Conservation (phyloP, 179 eudicot species). For the Dionaea muscipula region DNA sequence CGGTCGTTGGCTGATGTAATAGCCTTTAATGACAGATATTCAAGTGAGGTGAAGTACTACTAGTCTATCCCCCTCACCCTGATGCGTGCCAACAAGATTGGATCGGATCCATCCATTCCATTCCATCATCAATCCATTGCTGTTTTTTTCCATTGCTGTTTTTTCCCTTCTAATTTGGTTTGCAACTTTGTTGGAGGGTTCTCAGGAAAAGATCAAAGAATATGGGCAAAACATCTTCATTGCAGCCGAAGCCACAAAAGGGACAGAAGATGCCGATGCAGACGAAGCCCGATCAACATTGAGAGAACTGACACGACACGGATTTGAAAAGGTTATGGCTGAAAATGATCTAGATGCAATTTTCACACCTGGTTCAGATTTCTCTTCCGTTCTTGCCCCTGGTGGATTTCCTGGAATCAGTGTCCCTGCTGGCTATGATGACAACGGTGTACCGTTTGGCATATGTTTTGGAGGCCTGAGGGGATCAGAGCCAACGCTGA, state of each 20-base stretch:
- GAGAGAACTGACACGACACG: slow-evolving; percentile 12
- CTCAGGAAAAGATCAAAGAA: slow-evolving; percentile 32
- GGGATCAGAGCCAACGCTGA: slow-evolving; percentile 30
- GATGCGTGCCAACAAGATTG: no score
- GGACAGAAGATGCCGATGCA: slow-evolving; percentile 11
- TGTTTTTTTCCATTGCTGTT: background rate
- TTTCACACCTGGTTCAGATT: slow-evolving; percentile 13
- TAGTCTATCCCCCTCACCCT: background rate
- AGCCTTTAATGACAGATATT: slow-evolving; percentile 26
- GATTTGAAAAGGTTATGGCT: slow-evolving; percentile 27
- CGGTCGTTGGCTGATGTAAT: slow-evolving; percentile 32
- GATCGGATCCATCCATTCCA: no score
- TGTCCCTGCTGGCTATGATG: slow-evolving; percentile 26
- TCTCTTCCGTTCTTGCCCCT: slow-evolving; percentile 20
- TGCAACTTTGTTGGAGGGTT: background rate
- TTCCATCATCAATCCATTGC: background rate
- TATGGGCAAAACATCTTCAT: slow-evolving; percentile 28
- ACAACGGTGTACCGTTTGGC: slow-evolving; percentile 34
- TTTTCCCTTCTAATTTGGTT: background rate
- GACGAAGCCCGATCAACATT: slow-evolving; percentile 13
- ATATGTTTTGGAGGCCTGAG: slow-evolving; percentile 37
- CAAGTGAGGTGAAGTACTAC: background rate
- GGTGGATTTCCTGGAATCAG: slow-evolving; percentile 34
- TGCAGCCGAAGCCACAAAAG: slow-evolving; percentile 20
- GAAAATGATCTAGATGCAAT: slow-evolving; percentile 22